phyloP scores from a whole-genome alignment of 2,329 filamentous ascomycete species.

The Ascochyta fabae region DNA sequence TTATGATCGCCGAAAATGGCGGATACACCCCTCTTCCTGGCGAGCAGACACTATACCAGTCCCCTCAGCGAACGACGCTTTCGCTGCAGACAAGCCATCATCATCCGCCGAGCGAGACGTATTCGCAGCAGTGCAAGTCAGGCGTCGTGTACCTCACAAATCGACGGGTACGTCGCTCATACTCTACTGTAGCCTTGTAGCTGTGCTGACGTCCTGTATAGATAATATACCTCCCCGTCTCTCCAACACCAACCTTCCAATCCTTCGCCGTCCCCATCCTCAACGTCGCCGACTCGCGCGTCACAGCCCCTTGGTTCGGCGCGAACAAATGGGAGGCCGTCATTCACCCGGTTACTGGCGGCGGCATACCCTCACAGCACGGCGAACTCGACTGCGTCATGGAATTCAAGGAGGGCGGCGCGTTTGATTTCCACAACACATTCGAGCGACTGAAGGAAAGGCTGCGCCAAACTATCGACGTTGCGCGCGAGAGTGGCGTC shows the following conservation, averaged over 20 bases:
- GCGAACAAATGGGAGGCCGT: constrained; percentile 87
- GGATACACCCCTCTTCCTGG: constrained; percentile 84
- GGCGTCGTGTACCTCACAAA: constrained; percentile 84
- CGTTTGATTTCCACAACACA: constrained; percentile 83
- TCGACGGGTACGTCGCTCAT: constrained; percentile 69
- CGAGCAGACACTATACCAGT: constrained; percentile 81
- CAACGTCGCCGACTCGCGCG: constrained; percentile 84
- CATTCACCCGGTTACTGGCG: constrained; percentile 80
- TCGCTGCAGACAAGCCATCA: constrained; percentile 74
- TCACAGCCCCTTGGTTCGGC: constrained; percentile 89
- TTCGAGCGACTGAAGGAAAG: constrained; percentile 87
- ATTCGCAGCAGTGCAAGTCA: constrained; percentile 74
- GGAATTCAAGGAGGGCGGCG: constrained; percentile 94
- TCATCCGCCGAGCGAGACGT: constrained; percentile 66
- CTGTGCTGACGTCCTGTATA: constrained; percentile 46
- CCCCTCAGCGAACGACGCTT: constrained; percentile 78
- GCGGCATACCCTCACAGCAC: constrained; percentile 78
- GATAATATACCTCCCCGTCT: constrained; percentile 85
- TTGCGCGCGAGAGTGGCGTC: constrained; percentile 69
- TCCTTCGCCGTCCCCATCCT: constrained; percentile 90
- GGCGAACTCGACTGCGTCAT: constrained; percentile 80
- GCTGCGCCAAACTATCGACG: constrained; percentile 78
- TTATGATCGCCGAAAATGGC: constrained; percentile 78
- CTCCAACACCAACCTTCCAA: constrained; percentile 71
- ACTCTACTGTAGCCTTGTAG: too few relatives aligned